Base-by-base conservation (phyloP, 2,329 filamentous ascomycete species). In the Sporothrix schenckii region DNA sequence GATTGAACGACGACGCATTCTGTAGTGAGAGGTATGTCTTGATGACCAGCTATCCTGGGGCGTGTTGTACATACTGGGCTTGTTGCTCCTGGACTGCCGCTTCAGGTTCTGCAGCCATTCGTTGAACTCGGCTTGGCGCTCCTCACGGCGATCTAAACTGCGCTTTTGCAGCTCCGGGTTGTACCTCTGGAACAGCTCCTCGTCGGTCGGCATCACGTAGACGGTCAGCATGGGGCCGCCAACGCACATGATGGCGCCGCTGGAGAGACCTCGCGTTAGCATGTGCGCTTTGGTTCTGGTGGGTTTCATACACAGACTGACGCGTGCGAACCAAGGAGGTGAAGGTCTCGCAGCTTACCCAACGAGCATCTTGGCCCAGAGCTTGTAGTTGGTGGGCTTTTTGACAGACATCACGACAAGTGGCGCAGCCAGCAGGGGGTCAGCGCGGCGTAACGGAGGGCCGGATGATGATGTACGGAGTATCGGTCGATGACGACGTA, bases 121-220 rank as follows among this genome's bases (percentile, higher is more conserved):
- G 77, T 97, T 92, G 76, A 97, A 97, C 71, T 97, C 93, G 80
- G 94, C 86, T 77, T 95, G 88, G 72, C 87, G 87, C 78, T 91
- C 88, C 71, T 90, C 85, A 21, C 93, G 87, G 71, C 89, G 87
- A 80, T 94, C 93, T n/a, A 97, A 83, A 73, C 92, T 93, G 77
- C 91, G 88, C 80, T 92, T 92, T 78, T 95, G 92, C n/a, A 99
- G 86, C 47, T 98, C 95, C 0, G 94, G 94, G 80, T 94, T 98
- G 83, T 98, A 98, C 80, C 86, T 89, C 83, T 92, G 85, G 84
- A 96, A 93, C 54, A 99, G 86, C 82, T 98, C 93, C 80, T 97
- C 95, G 76, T 97, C 93, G 14, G 91, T 91, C 2, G 95, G 95
- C 60, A 87, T 87, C 61, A 96, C 82, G 79, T 89, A 97, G 81